Conservation (phyloP, 108 stramenopile genomes). For the Cyclostephanos tholiformis region DNA sequence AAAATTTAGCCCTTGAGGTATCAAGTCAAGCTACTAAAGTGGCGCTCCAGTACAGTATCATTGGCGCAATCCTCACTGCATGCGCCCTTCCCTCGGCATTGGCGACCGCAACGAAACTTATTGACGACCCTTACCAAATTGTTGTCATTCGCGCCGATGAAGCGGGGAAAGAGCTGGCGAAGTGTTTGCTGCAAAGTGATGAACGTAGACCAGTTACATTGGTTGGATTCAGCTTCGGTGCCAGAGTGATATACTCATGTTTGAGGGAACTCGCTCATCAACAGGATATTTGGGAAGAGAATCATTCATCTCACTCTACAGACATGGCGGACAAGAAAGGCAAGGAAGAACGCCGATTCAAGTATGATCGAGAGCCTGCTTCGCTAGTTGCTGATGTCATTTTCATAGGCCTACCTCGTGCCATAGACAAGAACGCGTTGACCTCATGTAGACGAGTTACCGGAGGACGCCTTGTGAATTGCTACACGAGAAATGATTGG, state of each 20-base stretch:
- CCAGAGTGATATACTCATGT: slow-evolving; percentile 85
- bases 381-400: slow-evolving; percentile 86
- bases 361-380: slow-evolving; percentile 65
- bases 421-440: slow-evolving; percentile 53
- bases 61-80: slow-evolving; percentile 62
- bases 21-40: slow-evolving; percentile 53
- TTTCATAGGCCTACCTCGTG: slow-evolving; percentile 66
- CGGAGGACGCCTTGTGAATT: slow-evolving; percentile 87
- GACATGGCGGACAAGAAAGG: slow-evolving; percentile 21
- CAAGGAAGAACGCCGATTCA: slow-evolving; percentile 10
- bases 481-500: slow-evolving; percentile 80
- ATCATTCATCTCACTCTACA: slow-evolving; percentile 14
- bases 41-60: slow-evolving; percentile 54
- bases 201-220: slow-evolving; percentile 86
- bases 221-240: slow-evolving; percentile 91
- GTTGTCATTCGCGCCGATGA: slow-evolving; percentile 78
- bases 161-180: slow-evolving; percentile 84
- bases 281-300: slow-evolving; percentile 67
- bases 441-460: slow-evolving; percentile 67
- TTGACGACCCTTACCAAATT: slow-evolving; percentile 85
- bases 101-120: slow-evolving; percentile 53
- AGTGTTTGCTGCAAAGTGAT: slow-evolving; percentile 66
- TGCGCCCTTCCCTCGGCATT: slow-evolving; percentile 62
- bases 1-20: slow-evolving; percentile 54
- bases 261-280: slow-evolving; percentile 72